Conservation (phyloP, 2,329 filamentous ascomycete species). For the Cordyceps javanica region DNA sequence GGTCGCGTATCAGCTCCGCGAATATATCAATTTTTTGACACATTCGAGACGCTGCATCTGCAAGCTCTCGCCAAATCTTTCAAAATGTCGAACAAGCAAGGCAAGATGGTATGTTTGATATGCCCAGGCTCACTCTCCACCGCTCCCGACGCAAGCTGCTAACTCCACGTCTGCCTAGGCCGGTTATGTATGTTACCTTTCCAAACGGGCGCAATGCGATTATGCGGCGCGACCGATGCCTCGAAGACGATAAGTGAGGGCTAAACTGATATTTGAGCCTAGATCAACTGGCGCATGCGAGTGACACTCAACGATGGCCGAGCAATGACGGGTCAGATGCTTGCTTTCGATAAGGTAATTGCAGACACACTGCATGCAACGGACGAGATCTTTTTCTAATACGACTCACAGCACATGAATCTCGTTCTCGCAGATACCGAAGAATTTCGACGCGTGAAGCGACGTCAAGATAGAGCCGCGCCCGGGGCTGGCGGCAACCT, state of each 20-base stretch:
- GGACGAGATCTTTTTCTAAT: constrained; percentile 9
- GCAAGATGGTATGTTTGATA: constrained; percentile 88
- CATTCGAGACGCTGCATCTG: constrained; percentile 25
- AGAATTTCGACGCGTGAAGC: constrained; percentile 89
- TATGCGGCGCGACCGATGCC: constrained; percentile 11
- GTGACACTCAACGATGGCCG: constrained; percentile 91
- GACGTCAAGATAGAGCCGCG: constrained; percentile 70
- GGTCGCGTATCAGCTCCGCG: constrained; percentile 35
- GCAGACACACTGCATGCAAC: constrained; percentile 12
- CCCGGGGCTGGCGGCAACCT: constrained; percentile 51
- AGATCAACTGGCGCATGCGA: constrained; percentile 99
- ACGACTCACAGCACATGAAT: constrained; percentile 79
- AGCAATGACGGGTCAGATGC: constrained; percentile 96
- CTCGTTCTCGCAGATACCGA: constrained; percentile 97
- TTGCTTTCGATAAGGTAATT: constrained; percentile 91
- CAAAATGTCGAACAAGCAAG: constrained; percentile 69
- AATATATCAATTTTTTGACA: constrained; percentile 39
- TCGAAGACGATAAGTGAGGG: background rate
- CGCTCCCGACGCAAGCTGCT: constrained; percentile 52
- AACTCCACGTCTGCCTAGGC: constrained; percentile 53
- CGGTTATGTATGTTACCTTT: constrained; percentile 57
- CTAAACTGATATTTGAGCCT: constrained; percentile 5
- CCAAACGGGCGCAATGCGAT: constrained; percentile 3
- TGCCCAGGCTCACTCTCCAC: constrained; percentile 28
- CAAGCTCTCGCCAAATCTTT: constrained; percentile 21